Conservation (phyloP, 176 grass and related monocot genomes). For the Leersia perrieri region DNA sequence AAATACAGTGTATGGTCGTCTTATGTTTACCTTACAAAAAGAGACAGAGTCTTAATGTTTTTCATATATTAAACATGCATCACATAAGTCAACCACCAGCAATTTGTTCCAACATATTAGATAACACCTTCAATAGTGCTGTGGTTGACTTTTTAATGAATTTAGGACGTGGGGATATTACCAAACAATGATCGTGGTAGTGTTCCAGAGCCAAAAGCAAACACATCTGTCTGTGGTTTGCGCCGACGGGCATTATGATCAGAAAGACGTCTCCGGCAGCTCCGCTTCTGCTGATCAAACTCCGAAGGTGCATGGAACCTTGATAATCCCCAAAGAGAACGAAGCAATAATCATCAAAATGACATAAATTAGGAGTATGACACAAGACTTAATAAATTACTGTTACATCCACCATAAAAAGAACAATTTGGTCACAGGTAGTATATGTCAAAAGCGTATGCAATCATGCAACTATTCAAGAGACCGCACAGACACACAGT, state of each 20-base stretch:
- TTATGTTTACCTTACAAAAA: background rate
- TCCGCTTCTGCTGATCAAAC: constrained; percentile 79
- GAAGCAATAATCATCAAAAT: background rate
- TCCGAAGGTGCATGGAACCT: constrained; percentile 62
- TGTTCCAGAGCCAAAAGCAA: constrained; percentile 46
- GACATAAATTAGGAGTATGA: background rate
- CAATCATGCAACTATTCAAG: background rate
- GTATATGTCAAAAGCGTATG: background rate
- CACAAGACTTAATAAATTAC: background rate
- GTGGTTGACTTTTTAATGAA: background rate
- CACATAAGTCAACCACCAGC: background rate
- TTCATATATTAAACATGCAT: background rate
- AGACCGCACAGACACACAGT: background rate
- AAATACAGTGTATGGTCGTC: background rate
- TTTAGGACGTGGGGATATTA: constrained; percentile 15
- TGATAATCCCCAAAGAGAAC: background rate
- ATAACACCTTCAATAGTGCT: background rate
- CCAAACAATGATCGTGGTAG: constrained; percentile 41
- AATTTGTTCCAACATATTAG: background rate
- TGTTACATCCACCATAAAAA: background rate
- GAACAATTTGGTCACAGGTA: background rate
- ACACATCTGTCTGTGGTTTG: constrained; percentile 51
- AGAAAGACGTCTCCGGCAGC: constrained; percentile 60
- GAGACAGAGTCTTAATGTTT: background rate
- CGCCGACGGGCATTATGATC: constrained; percentile 69